phyloP scores from a whole-genome alignment of 1,284 basidiomycete species.

The Trichosporon ovoides region DNA sequence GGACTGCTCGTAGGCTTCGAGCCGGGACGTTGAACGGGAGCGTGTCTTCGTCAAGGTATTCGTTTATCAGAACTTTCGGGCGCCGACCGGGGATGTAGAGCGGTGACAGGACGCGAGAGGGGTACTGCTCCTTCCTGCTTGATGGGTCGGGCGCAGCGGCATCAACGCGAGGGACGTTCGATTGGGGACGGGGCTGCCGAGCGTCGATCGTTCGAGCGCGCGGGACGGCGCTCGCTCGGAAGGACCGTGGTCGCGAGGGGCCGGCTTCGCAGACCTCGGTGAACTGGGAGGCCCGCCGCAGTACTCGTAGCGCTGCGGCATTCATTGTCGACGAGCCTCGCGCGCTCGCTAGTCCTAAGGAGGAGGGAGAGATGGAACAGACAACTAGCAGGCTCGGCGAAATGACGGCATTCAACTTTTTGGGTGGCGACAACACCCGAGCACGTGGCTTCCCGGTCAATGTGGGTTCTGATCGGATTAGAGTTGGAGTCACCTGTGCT shows the following conservation, averaged over 20 bases:
- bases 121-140: no score
- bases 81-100: not conserved
- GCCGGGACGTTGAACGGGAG: not conserved
- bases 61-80: not conserved
- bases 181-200: no score
- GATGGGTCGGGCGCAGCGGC: no score
- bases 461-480: no score
- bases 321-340: not conserved
- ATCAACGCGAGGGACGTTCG: no score
- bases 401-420: conserved; percentile 1
- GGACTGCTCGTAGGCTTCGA: not conserved
- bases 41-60: not conserved
- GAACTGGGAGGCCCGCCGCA: not conserved
- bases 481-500: no score
- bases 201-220: not conserved
- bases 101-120: not conserved
- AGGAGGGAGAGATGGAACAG: no score
- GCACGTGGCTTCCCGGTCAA: not conserved
- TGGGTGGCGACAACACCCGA: not conserved
- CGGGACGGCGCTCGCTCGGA: not conserved
- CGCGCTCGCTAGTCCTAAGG: no score
- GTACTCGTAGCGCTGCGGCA: not conserved
- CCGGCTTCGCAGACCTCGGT: not conserved
- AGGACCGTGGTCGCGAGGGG: not conserved
- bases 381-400: not conserved